A percentile compares a stretch with the other conserved stretches of the same genome.
These are phyloP conservation scores for Durotheca rogersii DNA, from an alignment of 495 filamentous ascomycete species.

Conservation along the genomic window DNA sequence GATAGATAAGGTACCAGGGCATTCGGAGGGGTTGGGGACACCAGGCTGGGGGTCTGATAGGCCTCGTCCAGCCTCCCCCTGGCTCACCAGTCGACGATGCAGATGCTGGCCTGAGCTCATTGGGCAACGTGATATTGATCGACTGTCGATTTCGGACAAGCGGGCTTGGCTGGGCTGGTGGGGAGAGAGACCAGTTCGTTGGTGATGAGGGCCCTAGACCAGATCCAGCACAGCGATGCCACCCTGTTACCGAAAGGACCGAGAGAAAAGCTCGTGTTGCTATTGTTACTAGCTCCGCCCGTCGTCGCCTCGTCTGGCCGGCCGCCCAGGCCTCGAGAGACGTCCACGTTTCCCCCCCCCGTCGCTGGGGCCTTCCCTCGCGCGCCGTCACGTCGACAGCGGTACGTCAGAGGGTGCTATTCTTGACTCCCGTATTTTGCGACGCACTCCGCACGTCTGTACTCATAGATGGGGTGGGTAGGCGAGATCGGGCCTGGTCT, in stretches of 20 bases:
- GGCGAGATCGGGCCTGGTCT: too few relatives aligned
- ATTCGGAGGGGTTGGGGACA: conserved; percentile 25
- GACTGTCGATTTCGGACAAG: conserved; percentile 31
- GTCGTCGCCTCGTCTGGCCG: conserved; percentile 14
- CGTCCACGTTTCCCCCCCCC: not conserved
- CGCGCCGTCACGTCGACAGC: too few relatives aligned
- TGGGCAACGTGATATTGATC: conserved; percentile 34
- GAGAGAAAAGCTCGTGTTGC: conserved; percentile 38
- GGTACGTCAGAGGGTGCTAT: too few relatives aligned
- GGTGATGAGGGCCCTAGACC: conserved; percentile 18
- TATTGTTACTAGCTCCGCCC: conserved; percentile 19
- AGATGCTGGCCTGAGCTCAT: conserved; percentile 21
- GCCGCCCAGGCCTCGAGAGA: conserved; percentile 19
- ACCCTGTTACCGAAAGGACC: conserved; percentile 30
- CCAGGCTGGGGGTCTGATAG: conserved; percentile 21
- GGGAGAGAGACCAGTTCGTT: conserved; percentile 14
- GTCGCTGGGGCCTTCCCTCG: not conserved
- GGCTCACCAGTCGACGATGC: conserved; percentile 17
- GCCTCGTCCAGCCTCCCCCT: not conserved
- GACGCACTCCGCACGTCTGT: too few relatives aligned
- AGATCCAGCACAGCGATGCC: conserved; percentile 16
- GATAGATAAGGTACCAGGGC: conserved; percentile 32
- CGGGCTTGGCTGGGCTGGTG: conserved; percentile 20
- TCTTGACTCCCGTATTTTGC: too few relatives aligned
- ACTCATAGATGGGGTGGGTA: too few relatives aligned